A percentile compares a stretch with the other conserved stretches of the same genome.
Evolutionary conservation across 176 grass and related monocot species (phyloP).

Genomic region (Lolium rigidum): DNA sequence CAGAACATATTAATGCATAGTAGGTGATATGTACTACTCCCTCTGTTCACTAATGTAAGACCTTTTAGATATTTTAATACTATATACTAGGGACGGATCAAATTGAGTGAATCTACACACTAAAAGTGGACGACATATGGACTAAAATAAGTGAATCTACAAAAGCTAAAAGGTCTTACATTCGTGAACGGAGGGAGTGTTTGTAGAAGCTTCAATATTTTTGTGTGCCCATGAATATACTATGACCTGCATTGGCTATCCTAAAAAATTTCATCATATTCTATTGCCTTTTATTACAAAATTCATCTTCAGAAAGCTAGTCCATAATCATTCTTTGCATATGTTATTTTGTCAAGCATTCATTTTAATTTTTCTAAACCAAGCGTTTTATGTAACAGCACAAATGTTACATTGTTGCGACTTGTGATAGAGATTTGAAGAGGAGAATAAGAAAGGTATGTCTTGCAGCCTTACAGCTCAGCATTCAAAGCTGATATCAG

Average conservation of each 20-base stretch:
- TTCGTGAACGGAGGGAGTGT: background rate
- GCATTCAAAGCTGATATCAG: background rate
- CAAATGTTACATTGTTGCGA: conserved; percentile 94
- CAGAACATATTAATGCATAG: background rate
- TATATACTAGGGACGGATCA: too few species aligned
- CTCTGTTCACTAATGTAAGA: too few species aligned
- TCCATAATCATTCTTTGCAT: background rate
- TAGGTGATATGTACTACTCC: background rate
- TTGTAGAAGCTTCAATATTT: background rate
- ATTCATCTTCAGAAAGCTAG: background rate
- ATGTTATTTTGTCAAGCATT: background rate
- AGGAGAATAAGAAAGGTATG: conserved; percentile 89
- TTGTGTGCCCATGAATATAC: background rate
- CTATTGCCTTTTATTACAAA: background rate
- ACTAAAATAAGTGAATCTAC: too few species aligned
- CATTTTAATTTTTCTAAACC: background rate
- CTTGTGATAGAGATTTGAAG: conserved; percentile 88
- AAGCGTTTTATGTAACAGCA: conserved; percentile 57
- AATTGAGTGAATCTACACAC: too few species aligned
- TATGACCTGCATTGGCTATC: background rate
- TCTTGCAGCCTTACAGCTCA: background rate
- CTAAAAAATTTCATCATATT: background rate
- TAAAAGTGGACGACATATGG: too few species aligned
- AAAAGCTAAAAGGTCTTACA: too few species aligned
- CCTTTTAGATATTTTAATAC: too few species aligned